Evolutionary conservation across 805 yeast genomes (phyloP).

Genomic region (Sungouiella thailandica): DNA sequence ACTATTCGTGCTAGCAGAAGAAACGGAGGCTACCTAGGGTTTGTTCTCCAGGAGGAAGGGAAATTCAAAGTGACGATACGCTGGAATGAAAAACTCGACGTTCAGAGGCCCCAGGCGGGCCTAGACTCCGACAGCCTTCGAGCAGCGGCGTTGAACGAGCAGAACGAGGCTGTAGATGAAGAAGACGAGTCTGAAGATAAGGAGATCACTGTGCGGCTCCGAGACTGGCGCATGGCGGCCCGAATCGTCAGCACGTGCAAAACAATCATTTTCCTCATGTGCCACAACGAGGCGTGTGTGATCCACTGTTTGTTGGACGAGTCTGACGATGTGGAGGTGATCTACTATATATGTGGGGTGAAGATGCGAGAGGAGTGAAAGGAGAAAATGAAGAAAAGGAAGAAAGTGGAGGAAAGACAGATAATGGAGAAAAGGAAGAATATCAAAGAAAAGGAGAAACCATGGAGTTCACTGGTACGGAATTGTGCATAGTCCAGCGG

Average conservation of each 20-base stretch:
- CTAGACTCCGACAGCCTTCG: constrained; percentile 21
- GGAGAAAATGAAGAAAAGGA: too few species aligned
- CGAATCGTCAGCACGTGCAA: constrained; percentile 58
- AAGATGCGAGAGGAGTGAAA: constrained; percentile 3
- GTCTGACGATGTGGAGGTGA: constrained; percentile 57
- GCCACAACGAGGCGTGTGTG: constrained; percentile 54
- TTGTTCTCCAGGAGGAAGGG: constrained; percentile 52
- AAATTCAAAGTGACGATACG: constrained; percentile 47
- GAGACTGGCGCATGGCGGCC: constrained; percentile 67
- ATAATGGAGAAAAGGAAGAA: too few species aligned
- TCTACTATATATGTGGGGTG: constrained; percentile 51
- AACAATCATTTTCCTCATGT: constrained; percentile 53
- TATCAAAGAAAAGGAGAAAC: too few species aligned
- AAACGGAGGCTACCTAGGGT: constrained; percentile 44
- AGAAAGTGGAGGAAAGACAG: too few species aligned
- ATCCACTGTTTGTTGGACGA: constrained; percentile 66
- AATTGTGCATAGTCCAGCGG: too few species aligned
- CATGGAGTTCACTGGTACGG: too few species aligned
- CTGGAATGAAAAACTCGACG: constrained; percentile 54
- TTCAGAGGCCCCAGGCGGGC: constrained; percentile 28
- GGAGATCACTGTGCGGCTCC: constrained; percentile 48
- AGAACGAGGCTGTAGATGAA: constrained; percentile 8
- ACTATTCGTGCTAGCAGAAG: constrained; percentile 45
- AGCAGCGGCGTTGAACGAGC: constrained; percentile 11
- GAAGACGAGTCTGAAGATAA: constrained; percentile 24